Evolutionary conservation across 2,329 filamentous ascomycete genomes (phyloP).

Genomic region (Diaporthe vexans): DNA sequence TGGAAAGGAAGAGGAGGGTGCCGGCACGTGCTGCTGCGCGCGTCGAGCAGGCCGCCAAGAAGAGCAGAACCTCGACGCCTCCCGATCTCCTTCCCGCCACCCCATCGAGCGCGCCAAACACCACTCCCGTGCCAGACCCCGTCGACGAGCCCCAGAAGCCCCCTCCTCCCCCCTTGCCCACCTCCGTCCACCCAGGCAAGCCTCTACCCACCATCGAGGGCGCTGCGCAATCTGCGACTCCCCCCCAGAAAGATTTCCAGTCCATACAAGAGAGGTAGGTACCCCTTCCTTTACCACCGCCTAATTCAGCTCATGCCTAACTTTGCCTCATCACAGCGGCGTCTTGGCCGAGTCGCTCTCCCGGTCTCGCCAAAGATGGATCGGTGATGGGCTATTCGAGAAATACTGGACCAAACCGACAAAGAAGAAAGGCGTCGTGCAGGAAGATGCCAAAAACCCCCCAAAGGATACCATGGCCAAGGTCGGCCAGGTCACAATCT

Average conservation of each 20-base stretch:
- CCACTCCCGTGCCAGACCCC: constrained; percentile 51
- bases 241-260: constrained; percentile 78
- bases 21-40: constrained; percentile 73
- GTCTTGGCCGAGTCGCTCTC: constrained; percentile 81
- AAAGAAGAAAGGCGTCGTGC: constrained; percentile 75
- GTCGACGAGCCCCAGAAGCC: constrained; percentile 43
- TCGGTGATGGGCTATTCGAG: constrained; percentile 79
- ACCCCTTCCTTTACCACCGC: background rate
- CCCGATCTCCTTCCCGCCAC: constrained; percentile 65
- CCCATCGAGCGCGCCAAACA: constrained; percentile 53
- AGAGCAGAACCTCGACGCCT: constrained; percentile 66
- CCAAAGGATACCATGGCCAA: constrained; percentile 80
- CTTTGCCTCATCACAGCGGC: constrained; percentile 65
- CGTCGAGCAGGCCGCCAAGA: constrained; percentile 72
- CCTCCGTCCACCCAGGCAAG: constrained; percentile 73
- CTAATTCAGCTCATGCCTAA: background rate
- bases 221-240: constrained; percentile 71
- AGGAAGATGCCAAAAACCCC: constrained; percentile 76
- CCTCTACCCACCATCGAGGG: constrained; percentile 79
- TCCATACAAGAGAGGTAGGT: constrained; percentile 78
- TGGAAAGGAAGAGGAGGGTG: constrained; percentile 77
- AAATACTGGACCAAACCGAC: constrained; percentile 83
- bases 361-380: constrained; percentile 81
- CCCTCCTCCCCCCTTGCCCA: constrained; percentile 66
- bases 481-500: constrained; percentile 80